These are phyloP conservation scores for Amoebophrya sp. DNA, from an alignment of 169 alveolate species.

Conservation along the genomic window DNA sequence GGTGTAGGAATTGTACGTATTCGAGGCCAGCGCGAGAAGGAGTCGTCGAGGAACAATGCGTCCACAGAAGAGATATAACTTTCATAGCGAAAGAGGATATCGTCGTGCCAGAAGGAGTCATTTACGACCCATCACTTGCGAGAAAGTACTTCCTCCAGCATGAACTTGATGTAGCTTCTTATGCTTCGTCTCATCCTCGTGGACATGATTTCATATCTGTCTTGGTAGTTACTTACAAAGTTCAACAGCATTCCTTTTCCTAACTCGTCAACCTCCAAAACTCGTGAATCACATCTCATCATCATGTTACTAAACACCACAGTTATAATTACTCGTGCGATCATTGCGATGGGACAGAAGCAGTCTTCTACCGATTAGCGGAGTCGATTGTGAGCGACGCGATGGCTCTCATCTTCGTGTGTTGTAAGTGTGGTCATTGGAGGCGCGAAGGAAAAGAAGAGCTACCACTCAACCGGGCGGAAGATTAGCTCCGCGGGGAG, in stretches of 20 bases:
- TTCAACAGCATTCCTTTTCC: too few relatives aligned
- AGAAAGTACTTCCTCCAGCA: not conserved
- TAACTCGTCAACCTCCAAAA: not conserved
- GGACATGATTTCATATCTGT: too few relatives aligned
- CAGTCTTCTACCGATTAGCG: not conserved
- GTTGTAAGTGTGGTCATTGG: not conserved
- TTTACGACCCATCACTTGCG: not conserved
- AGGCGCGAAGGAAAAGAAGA: not conserved
- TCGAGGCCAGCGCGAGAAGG: not conserved
- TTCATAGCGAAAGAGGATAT: not conserved
- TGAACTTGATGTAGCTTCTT: not conserved
- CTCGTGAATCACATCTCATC: too few relatives aligned
- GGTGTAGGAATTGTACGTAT: not conserved
- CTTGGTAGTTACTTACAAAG: too few relatives aligned
- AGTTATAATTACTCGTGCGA: not conserved
- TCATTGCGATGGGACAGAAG: not conserved
- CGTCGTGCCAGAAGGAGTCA: not conserved
- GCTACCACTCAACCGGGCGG: not conserved
- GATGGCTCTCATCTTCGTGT: not conserved
- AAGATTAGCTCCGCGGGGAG: too few relatives aligned
- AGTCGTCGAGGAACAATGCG: not conserved
- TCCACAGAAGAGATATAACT: not conserved
- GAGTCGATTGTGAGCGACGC: not conserved
- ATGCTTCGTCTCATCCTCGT: not conserved
- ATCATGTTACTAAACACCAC: too few relatives aligned